Percentiles rank a stretch among this genome's conserved stretches.
Conservation (phyloP, 1,139 yeast species). For the Candida dubliniensis region DNA sequence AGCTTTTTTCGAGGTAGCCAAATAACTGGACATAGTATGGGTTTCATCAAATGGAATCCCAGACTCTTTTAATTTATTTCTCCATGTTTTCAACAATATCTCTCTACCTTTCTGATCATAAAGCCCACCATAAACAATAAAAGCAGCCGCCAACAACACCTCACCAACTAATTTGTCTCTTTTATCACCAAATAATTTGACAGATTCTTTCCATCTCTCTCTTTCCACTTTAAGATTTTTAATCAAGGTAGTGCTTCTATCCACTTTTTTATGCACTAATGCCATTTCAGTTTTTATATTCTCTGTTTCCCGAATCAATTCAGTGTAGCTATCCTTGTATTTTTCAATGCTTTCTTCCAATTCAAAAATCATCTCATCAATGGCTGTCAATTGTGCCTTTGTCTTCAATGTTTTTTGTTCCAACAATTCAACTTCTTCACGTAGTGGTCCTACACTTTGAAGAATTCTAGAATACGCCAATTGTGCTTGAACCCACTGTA, state of each 20-base stretch:
- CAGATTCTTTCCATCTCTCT: constrained; percentile 69
- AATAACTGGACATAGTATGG: constrained; percentile 32
- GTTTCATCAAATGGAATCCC: constrained; percentile 45
- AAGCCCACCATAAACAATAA: constrained; percentile 60
- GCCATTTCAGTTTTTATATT: constrained; percentile 69
- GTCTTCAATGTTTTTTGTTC: constrained; percentile 65
- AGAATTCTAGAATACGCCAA: constrained; percentile 67
- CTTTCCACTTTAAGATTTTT: constrained; percentile 68
- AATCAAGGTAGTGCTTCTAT: constrained; percentile 61
- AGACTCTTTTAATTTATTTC: constrained; percentile 30
- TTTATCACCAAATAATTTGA: constrained; percentile 49
- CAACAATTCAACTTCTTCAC: constrained; percentile 60
- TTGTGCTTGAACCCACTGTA: constrained; percentile 91
- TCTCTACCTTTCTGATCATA: constrained; percentile 55
- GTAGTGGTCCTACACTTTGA: constrained; percentile 72
- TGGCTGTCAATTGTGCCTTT: constrained; percentile 67
- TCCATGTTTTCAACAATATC: constrained; percentile 42
- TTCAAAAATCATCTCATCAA: constrained; percentile 79
- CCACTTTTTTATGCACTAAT: constrained; percentile 59
- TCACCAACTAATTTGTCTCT: constrained; percentile 61
- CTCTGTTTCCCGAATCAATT: constrained; percentile 76
- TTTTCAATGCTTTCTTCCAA: constrained; percentile 65
- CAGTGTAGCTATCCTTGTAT: constrained; percentile 70
- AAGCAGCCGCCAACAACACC: constrained; percentile 62
- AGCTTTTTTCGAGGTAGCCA: constrained; percentile 40